Evolutionary conservation across 2,329 filamentous ascomycete species (phyloP).

Genomic region (Drechslerella dactyloides): DNA sequence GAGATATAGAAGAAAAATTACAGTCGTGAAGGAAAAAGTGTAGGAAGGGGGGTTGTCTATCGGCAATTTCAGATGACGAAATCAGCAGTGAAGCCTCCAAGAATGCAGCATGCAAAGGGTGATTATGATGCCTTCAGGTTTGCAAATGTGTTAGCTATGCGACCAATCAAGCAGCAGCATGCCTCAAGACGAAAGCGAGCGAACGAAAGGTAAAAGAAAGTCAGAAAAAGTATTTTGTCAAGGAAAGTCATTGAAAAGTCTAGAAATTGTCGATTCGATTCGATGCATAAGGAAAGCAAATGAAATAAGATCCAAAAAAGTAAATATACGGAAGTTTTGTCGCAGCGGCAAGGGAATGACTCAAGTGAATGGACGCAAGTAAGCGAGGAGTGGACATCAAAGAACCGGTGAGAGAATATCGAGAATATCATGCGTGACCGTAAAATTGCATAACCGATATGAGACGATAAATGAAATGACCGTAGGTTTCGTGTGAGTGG

Average conservation of each 20-base stretch:
- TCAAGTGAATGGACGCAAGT: neutral
- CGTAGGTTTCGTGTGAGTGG: constrained; percentile 23
- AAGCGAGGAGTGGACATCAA: constrained; percentile 42
- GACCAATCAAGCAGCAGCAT: constrained; percentile 17
- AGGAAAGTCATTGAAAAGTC: constrained; percentile 50
- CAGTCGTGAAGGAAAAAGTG: constrained; percentile 14
- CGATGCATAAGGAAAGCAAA: constrained; percentile 48
- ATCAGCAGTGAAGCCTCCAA: constrained; percentile 32
- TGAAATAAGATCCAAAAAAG: constrained; percentile 10
- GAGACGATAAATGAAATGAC: constrained; percentile 41
- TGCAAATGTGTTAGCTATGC: constrained; percentile 17
- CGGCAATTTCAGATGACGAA: constrained; percentile 31
- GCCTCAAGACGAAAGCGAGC: constrained; percentile 39
- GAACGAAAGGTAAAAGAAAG: constrained; percentile 11
- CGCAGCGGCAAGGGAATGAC: constrained; percentile 27
- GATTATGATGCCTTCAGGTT: constrained; percentile 29
- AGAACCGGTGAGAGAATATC: constrained; percentile 29
- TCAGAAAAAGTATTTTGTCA: constrained; percentile 16
- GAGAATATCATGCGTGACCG: constrained; percentile 46
- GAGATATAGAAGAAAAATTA: constrained; percentile 16
- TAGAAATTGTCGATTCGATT: constrained; percentile 39
- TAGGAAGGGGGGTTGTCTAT: constrained; percentile 24
- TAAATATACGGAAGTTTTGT: constrained; percentile 31
- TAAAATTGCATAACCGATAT: constrained; percentile 50
- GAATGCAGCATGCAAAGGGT: constrained; percentile 28